Conservation (phyloP, 1,139 yeast species). For the Protomyces lactucae-debilis region DNA sequence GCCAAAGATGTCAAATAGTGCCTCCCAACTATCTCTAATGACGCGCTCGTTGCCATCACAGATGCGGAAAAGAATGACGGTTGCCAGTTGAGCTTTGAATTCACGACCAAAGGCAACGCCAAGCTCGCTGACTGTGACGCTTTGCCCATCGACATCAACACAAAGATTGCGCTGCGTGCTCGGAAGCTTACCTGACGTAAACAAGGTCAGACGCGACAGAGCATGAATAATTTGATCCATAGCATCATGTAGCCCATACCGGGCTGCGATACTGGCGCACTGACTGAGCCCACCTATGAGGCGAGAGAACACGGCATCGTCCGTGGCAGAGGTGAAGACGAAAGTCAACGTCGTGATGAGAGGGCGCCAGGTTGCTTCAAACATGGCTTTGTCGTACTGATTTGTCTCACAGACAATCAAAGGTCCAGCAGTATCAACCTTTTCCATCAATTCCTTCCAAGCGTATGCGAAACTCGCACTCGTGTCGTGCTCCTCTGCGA, state of each 20-base stretch:
- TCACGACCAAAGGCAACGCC: constrained; percentile 84
- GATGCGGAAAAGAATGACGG: constrained; percentile 77
- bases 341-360: constrained; percentile 65
- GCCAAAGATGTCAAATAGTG: constrained; percentile 52
- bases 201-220: constrained; percentile 52
- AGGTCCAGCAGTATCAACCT: constrained; percentile 37
- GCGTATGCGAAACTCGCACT: constrained; percentile 88
- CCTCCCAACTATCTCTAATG: constrained; percentile 54
- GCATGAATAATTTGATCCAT: constrained; percentile 62
- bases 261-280: constrained; percentile 68
- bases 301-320: constrained; percentile 80
- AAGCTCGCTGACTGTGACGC: constrained; percentile 69
- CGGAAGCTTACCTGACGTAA: constrained; percentile 41
- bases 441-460: constrained; percentile 78
- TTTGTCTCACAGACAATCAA: constrained; percentile 36
- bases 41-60: constrained; percentile 53
- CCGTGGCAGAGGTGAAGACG: constrained; percentile 81
- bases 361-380: constrained; percentile 56
- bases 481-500: constrained; percentile 93
- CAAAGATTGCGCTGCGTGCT: constrained; percentile 37
- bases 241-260: constrained; percentile 53
- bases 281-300: constrained; percentile 85
- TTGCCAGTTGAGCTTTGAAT: constrained; percentile 84
- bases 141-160: constrained; percentile 48
- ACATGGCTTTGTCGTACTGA: constrained; percentile 64